Base-by-base conservation (phyloP, 2,329 filamentous ascomycete species). In the Cladosporium austrohemisphaericum region DNA sequence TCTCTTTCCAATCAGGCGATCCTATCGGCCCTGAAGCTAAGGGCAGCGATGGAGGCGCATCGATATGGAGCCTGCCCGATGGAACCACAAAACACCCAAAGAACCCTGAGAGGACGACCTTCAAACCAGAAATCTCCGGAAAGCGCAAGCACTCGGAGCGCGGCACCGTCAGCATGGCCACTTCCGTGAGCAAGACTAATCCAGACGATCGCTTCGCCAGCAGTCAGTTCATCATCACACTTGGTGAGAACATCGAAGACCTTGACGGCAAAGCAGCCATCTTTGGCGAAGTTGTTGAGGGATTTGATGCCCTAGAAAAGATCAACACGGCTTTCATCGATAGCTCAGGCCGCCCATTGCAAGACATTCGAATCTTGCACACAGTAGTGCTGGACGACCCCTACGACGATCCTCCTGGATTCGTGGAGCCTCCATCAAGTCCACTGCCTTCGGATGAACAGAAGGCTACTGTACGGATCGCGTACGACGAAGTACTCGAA, bases 91-190 rank as follows among this genome's bases (percentile, higher is more conserved):
- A 83, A 14, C 83, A 85, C 61, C 84, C 85, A 61, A 86, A 85
- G 2, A 54, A 51, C 20, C 59, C 61, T n/a, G 61, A 64, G 25
- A 54, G 53, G 26, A 56, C 46, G 49, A 62, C 60, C 4, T 97
- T 96, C 64, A 76, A 81, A 8, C 86, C 90, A n/a, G 81, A 91
- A 55, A 85, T 96, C 60, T 83, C 90, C 58, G 85, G 85, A 5
- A 95, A 92, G 65, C 73, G 95, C 59, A 95, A 93, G 68, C 93
- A 98, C 68, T 72, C 80, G 32, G 88, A 95, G 67, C 83, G 87
- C 58, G 92, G 92, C 48, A 96, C 89, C 11, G 91, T 98, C 53
- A 96, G 91, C 72, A 95, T 97, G 89, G 93, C 92, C n/a, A 96
- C 92, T 0, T 88, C 83, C 14, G 85, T 87, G 1, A 81, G 85